Evolutionary conservation across 2,329 filamentous ascomycete species (phyloP).

Genomic region (Calonectria hawksworthii): DNA sequence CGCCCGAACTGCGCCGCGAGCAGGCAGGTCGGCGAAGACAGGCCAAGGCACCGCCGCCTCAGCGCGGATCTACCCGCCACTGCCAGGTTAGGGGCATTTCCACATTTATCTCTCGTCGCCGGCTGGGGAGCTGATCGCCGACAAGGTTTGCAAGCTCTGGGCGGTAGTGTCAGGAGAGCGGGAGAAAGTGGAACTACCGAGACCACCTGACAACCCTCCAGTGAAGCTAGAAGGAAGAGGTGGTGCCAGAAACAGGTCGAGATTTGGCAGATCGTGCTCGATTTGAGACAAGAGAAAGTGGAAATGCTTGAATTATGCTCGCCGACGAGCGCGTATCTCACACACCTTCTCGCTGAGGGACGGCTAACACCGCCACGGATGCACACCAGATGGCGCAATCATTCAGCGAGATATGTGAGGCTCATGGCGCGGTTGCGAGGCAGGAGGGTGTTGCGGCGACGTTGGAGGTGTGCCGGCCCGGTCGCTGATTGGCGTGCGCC

Average conservation of each 20-base stretch:
- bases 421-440: conserved; percentile 30
- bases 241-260: conserved; percentile 13
- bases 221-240: conserved; percentile 30
- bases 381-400: conserved; percentile 43
- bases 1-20: conserved; percentile 14
- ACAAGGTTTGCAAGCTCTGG: conserved; percentile 23
- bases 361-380: conserved; percentile 34
- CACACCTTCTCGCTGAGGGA: conserved; percentile 19
- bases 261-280: conserved; percentile 28
- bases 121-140: conserved; percentile 31
- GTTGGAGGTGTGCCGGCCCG: conserved; percentile 35
- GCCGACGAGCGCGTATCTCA: conserved; percentile 15
- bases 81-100: conserved; percentile 36
- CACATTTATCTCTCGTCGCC: conserved; percentile 12
- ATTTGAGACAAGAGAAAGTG: conserved; percentile 19
- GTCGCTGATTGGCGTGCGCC: conserved; percentile 54
- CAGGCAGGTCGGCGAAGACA: conserved; percentile 17
- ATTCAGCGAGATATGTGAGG: conserved; percentile 25
- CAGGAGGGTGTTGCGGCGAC: conserved; percentile 28
- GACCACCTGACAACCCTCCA: conserved; percentile 40
- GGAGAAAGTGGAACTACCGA: conserved; percentile 37
- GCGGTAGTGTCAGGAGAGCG: conserved; percentile 23
- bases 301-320: conserved; percentile 12
- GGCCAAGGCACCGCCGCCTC: conserved; percentile 34
- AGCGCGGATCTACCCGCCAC: conserved; percentile 47